Percentiles rank a stretch among this genome's conserved stretches.
Evolutionary conservation across 2,329 filamentous ascomycete genomes (phyloP).

Genomic region (Xenosphaeropsis pyriputrescens): DNA sequence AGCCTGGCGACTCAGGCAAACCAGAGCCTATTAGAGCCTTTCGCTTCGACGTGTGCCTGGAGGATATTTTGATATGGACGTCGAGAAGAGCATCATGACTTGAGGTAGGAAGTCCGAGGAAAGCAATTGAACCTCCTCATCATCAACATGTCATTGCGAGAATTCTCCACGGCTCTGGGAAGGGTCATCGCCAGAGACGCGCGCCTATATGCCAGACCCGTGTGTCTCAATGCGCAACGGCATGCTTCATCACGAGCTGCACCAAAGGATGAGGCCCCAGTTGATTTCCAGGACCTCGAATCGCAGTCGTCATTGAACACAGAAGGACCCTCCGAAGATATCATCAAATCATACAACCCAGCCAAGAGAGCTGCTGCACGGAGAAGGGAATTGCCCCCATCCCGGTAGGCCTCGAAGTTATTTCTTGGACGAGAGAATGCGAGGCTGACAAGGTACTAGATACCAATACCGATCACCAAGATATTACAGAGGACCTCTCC

Average conservation of each 20-base stretch:
- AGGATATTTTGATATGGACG: too few species aligned
- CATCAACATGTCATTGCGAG: slow-evolving; percentile 16
- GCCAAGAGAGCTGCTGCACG: slow-evolving; percentile 26
- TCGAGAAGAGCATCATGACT: too few species aligned
- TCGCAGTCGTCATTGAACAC: slow-evolving; percentile 25
- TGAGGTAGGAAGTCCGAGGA: background rate
- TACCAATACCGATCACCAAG: slow-evolving; percentile 92
- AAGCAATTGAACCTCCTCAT: background rate
- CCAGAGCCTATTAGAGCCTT: background rate
- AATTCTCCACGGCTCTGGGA: slow-evolving; percentile 14
- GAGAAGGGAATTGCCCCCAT: slow-evolving; percentile 19
- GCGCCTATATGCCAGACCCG: slow-evolving; percentile 3
- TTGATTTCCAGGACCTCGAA: slow-evolving; percentile 27
- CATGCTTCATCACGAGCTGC: slow-evolving; percentile 14
- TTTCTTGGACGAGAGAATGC: slow-evolving; percentile 1
- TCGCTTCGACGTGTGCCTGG: background rate
- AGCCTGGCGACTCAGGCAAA: too few species aligned
- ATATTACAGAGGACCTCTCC: slow-evolving; percentile 85
- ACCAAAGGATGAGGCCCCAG: slow-evolving; percentile 7
- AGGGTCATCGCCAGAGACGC: slow-evolving; percentile 11
- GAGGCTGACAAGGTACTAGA: slow-evolving; percentile 28
- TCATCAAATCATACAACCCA: slow-evolving; percentile 29
- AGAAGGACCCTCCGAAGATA: slow-evolving; percentile 18
- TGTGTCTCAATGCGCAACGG: slow-evolving; percentile 8
- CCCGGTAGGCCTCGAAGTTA: slow-evolving; percentile 17